Conservation (phyloP, 202 grass and related monocot genomes). For the Schoenoplectus tabernaemontani region DNA sequence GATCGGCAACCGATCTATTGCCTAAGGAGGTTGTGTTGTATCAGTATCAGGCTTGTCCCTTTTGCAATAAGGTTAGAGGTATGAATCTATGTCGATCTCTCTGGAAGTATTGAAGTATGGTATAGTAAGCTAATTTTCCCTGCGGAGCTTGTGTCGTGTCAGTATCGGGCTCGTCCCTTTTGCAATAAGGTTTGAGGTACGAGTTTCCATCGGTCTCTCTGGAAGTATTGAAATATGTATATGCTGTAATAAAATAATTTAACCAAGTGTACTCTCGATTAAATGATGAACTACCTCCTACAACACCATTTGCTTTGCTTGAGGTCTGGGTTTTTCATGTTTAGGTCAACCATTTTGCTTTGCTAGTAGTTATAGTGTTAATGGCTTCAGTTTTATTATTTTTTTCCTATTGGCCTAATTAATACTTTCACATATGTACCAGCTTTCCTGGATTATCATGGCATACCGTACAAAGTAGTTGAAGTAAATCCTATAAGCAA, state of each 20-base stretch:
- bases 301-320: neutral
- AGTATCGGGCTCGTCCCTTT: constrained; percentile 94
- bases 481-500: constrained; percentile 98
- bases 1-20: constrained; percentile 37
- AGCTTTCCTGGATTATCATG: constrained; percentile 95
- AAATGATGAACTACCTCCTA: too few species aligned
- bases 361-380: neutral
- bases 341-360: neutral
- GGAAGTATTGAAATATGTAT: neutral
- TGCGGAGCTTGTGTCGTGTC: constrained; percentile 70
- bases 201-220: neutral
- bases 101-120: neutral
- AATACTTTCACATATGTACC: constrained; percentile 21
- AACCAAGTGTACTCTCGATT: too few species aligned
- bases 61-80: constrained; percentile 99
- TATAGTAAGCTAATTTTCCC: constrained; percentile 19
- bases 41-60: constrained; percentile 94
- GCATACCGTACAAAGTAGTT: constrained; percentile 96
- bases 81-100: neutral
- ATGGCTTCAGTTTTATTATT: neutral
- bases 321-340: constrained; percentile 6
- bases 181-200: constrained; percentile 98
- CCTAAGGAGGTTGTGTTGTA: constrained; percentile 76
- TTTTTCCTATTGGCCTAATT: neutral
- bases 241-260: too few species aligned